Percentiles rank a stretch among this genome's conserved stretches.
Evolutionary conservation across 2,329 filamentous ascomycete genomes (phyloP).

Genomic region (Fusarium concolor): DNA sequence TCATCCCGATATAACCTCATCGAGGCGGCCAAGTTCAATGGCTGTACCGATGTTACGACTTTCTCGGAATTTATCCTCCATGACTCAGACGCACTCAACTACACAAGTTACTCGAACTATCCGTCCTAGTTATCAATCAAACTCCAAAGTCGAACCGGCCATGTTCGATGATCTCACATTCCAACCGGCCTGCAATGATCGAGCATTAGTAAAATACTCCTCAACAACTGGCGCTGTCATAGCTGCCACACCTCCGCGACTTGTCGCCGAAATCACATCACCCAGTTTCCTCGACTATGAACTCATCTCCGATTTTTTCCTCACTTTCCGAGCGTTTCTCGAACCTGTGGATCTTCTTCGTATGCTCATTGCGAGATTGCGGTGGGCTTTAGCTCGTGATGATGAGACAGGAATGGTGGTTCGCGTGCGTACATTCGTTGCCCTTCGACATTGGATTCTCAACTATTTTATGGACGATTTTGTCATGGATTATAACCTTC

Average conservation of each 20-base stretch:
- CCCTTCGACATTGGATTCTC: conserved; percentile 94
- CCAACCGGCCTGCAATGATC: conserved; percentile 82
- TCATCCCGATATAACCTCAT: conserved; percentile 40
- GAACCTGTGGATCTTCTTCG: conserved; percentile 80
- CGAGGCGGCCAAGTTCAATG: conserved; percentile 54
- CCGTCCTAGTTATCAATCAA: conserved; percentile 62
- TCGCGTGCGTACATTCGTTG: conserved; percentile 95
- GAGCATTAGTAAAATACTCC: conserved; percentile 84
- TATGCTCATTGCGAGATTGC: conserved; percentile 85
- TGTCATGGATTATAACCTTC: conserved; percentile 77
- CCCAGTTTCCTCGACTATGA: conserved; percentile 97
- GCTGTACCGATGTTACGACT: conserved; percentile 53
- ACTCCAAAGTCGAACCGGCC: conserved; percentile 71
- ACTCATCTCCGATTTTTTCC: conserved; percentile 95
- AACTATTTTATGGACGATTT: conserved; percentile 99
- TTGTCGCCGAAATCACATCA: conserved; percentile 96
- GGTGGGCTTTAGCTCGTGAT: conserved; percentile 83
- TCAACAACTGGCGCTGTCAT: conserved; percentile 77
- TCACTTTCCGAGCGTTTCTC: conserved; percentile 92
- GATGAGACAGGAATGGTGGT: conserved; percentile 93
- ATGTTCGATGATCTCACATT: conserved; percentile 87
- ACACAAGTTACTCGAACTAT: conserved; percentile 56
- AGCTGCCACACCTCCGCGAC: conserved; percentile 88
- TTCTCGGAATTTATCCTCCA: conserved; percentile 36
- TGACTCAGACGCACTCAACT: conserved; percentile 50